Base-by-base conservation (phyloP, 805 yeast genomes). In the Millerago galiae region DNA sequence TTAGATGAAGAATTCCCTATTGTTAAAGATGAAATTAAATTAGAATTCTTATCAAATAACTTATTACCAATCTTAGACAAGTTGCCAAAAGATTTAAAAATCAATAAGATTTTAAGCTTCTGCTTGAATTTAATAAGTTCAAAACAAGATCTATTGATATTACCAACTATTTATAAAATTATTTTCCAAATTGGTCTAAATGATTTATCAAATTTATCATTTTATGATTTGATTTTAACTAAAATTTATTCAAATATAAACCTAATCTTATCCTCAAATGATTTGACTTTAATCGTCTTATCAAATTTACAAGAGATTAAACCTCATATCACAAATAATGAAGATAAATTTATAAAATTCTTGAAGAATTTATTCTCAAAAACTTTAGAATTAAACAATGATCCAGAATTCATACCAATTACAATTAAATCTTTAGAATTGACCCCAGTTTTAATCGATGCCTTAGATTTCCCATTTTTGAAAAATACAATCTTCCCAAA, bases 401-500 rank as follows among this genome's bases (percentile, higher is more conserved):
- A 34, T 14, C 62, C 16, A 43, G 46, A 41, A 43, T 40, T 64
- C 38, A 59, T 61, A 40, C 63, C 50, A 60, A 67, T 75, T 4
- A 90, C 83, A 55, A 84, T 77, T 30, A 58, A 62, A 28, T 66
- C 81, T 13, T 62, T 85, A 44, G 56, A 50, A 12, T 66, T 74
- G 41, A 59, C 74, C 17, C 60, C 67, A 2, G 46, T 60, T 14
- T 60, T 75, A 28, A 53, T 74, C 3, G 70, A 63, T 8, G 66
- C 72, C 36, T 65, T 81, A 37, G 90, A 82, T 43, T 81, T 82
- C 52, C 72, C 88, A 10, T 74, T 80, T 15, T 71, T 89, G 43
- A 88, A 91, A 51, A 81, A 79, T 51, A 75, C 77, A 27, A 65
- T 89, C n/a, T 77, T 85, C 58, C 95, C 96, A 2, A 64, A 78